Evolutionary conservation across 1,139 yeast species (phyloP), one percentile per base, ranked within the genome.

Genomic region (Insectozyma bohioensis): DNA sequence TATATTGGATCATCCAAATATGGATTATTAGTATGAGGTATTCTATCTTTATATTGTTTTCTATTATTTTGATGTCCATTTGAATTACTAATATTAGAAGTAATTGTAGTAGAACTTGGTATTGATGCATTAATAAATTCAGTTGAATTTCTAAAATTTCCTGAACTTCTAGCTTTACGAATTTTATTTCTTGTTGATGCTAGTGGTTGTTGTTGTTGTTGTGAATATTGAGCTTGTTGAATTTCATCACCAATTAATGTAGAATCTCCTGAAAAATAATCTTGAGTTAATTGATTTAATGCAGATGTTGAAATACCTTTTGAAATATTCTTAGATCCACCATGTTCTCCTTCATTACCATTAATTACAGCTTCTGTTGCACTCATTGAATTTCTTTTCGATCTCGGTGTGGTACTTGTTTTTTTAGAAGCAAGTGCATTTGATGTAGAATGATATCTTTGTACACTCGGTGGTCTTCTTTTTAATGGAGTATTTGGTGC

Each of bases 131-230:
- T 40, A 4, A 30, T 35, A 20, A 33, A 29, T 10, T 34, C 39
- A 17, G 30, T 28, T 10, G 29, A 30, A 8, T 34, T 28, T 23
- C 45, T 39, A 36, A 65, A 61, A 35, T 63, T 63, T 1, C 61
- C 60, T 1, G 70, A 60, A 36, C 70, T 63, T 42, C 49, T 56
- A 0, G 71, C 67, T 31, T 63, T 63, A 4, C 67, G 52, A 5
- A 63, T 43, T 13, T 29, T 42, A 12, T 45, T 34, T 26, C 32
- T 36, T 7, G 19, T 4, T 10, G 13, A 16, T n/a, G n/a, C n/a
- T n/a, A n/a, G n/a, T 12, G 30, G 26, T 8, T 15, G 25, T 5
- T 28, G 26, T 3, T 11, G 9, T 7, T 20, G 14, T n/a, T 20
- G 25, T 12, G 18, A 23, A 15, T 18, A 18, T 3, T 9, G 3